phyloP scores from a whole-genome alignment of 371 early-diverging fungal genomes.

The Mortierella sp. region DNA sequence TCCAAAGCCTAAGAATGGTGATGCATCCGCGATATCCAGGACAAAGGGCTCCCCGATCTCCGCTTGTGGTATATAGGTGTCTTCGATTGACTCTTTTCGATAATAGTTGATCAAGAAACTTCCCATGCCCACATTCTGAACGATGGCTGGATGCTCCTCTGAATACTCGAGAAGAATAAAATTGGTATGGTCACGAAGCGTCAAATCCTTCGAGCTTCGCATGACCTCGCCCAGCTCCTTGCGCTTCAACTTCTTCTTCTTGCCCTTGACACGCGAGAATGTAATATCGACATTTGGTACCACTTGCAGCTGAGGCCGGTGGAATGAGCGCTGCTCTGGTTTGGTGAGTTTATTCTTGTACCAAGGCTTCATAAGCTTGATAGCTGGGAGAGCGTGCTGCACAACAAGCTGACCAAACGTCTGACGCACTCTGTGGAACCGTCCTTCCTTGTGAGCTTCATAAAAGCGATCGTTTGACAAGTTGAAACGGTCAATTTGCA shows the following conservation, averaged over 20 bases:
- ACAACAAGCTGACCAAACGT: conserved; percentile 92
- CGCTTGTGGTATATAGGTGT: conserved; percentile 79
- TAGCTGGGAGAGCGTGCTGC: conserved; percentile 95
- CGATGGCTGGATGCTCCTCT: conserved; percentile 98
- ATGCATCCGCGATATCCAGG: conserved; percentile 95
- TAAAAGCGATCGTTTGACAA: conserved; percentile 97
- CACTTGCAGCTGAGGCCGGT: conserved; percentile 88
- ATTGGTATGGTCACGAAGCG: conserved; percentile 88
- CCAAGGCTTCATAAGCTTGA: conserved; percentile 89
- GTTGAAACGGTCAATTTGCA: conserved; percentile 89
- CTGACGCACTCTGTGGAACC: conserved; percentile 86
- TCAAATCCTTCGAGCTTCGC: conserved; percentile 89
- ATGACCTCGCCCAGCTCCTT: conserved; percentile 82
- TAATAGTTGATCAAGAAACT: conserved; percentile 97
- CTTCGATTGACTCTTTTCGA: conserved; percentile 91
- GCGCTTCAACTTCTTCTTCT: conserved; percentile 82
- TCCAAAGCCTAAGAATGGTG: conserved; percentile 98
- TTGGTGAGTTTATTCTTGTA: conserved; percentile 93
- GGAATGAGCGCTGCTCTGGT: conserved; percentile 93
- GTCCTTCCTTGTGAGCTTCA: conserved; percentile 78
- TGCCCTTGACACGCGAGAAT: conserved; percentile 82
- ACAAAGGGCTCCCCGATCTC: conserved; percentile 90
- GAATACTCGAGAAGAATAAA: conserved; percentile 97
- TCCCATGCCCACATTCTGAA: conserved; percentile 98
- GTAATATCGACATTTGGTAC: conserved; percentile 67